Evolutionary conservation across 1,139 yeast genomes (phyloP).

Genomic region (Taphrina communis): DNA sequence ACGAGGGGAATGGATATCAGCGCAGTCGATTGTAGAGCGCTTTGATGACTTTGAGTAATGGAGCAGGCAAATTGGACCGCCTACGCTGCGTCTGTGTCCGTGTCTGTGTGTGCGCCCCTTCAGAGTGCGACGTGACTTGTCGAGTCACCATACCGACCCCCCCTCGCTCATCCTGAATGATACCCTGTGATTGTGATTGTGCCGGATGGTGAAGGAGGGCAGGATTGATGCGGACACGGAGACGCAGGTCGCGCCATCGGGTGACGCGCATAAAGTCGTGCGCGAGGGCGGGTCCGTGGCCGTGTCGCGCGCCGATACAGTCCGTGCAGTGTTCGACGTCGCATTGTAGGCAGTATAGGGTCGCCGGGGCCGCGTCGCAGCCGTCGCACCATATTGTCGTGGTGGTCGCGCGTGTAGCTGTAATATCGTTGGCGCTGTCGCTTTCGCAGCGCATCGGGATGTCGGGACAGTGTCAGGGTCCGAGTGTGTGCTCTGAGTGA

Average conservation of each 20-base stretch:
- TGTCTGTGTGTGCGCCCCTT: no score
- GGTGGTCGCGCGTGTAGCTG: no score
- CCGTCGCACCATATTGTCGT: background rate
- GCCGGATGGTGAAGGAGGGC: no score
- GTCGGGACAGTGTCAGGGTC: no score
- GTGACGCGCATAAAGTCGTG: conserved; percentile 26
- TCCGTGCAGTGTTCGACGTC: conserved; percentile 25
- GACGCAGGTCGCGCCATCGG: conserved; percentile 13
- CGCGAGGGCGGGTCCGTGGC: background rate
- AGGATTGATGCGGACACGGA: background rate
- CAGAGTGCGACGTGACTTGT: no score
- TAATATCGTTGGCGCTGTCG: no score
- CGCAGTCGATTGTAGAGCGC: background rate
- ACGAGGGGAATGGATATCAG: no score
- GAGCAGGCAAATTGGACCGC: background rate
- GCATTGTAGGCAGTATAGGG: conserved; percentile 27
- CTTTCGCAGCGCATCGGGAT: no score
- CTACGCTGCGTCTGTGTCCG: background rate
- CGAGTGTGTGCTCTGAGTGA: no score
- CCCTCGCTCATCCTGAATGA: no score
- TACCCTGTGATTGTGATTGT: no score
- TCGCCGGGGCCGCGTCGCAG: conserved; percentile 3
- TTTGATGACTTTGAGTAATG: background rate
- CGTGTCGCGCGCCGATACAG: conserved; percentile 7
- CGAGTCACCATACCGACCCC: no score